Conservation (phyloP, 2,329 filamentous ascomycete genomes). For the Cladophialophora immunda region DNA sequence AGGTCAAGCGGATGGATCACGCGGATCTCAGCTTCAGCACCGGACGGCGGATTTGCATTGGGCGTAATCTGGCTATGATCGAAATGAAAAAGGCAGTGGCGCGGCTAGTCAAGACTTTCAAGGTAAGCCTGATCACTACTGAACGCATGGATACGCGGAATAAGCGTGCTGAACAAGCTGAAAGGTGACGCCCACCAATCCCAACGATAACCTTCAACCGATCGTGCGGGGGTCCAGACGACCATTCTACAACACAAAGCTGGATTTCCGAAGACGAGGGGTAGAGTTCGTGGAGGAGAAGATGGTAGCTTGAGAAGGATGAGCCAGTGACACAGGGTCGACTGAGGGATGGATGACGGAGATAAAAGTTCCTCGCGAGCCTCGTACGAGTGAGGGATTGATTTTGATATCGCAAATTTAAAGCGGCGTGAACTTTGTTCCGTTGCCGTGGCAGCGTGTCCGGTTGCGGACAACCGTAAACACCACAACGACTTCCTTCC, state of each 20-base stretch:
- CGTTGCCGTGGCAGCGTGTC: slow-evolving; percentile 1
- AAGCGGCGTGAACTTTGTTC: slow-evolving; percentile 1
- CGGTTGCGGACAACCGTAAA: neutral
- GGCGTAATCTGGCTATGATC: slow-evolving; percentile 31
- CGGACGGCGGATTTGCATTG: slow-evolving; percentile 29
- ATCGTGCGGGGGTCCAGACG: neutral
- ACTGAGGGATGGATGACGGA: neutral
- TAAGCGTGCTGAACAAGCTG: slow-evolving; percentile 1
- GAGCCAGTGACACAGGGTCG: neutral
- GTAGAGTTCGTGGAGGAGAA: neutral
- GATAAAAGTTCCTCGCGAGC: too few relatives aligned
- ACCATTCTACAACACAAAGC: slow-evolving; percentile 8
- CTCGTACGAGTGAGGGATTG: neutral
- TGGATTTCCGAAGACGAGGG: slow-evolving; percentile 10
- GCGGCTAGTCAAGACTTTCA: slow-evolving; percentile 26
- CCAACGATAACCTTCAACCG: slow-evolving; percentile 4
- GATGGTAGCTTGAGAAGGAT: neutral
- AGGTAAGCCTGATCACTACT: slow-evolving; percentile 21
- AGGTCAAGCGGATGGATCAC: slow-evolving; percentile 44
- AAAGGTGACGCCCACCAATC: slow-evolving; percentile 9
- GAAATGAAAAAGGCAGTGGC: slow-evolving; percentile 32
- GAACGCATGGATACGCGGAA: neutral
- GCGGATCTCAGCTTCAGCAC: slow-evolving; percentile 23
- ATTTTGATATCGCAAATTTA: neutral
- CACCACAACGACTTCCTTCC: neutral